Evolutionary conservation across 345 rosid species (phyloP).

Genomic region (Melaleuca alternifolia): DNA sequence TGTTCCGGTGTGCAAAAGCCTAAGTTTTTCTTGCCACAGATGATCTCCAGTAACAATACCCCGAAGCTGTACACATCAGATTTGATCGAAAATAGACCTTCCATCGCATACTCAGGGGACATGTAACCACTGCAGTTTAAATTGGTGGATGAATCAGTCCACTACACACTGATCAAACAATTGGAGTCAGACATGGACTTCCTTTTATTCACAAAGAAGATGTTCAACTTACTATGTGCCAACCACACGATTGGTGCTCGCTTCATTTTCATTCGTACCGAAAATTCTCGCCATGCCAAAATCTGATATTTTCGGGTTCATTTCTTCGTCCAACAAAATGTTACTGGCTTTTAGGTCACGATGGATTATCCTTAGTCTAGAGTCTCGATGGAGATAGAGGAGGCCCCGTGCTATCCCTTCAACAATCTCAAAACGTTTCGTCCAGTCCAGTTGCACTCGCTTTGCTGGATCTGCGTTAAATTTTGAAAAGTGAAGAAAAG

Average conservation of each 20-base stretch:
- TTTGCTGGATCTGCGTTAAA: constrained; percentile 9
- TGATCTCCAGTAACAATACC: constrained; percentile 52
- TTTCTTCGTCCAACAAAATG: constrained; percentile 9
- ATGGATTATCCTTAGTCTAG: constrained; percentile 18
- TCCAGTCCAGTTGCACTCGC: constrained; percentile 9
- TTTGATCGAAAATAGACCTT: constrained; percentile 59
- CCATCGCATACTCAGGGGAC: constrained; percentile 84
- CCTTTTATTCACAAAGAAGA: neutral
- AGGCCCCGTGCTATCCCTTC: constrained; percentile 22
- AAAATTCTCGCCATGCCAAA: constrained; percentile 28
- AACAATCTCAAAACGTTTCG: constrained; percentile 9
- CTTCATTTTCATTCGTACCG: neutral
- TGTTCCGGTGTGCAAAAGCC: constrained; percentile 30
- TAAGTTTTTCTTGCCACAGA: constrained; percentile 49
- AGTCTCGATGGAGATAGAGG: constrained; percentile 27
- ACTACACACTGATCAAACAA: neutral
- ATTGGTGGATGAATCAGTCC: neutral
- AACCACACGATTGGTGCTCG: constrained; percentile 10
- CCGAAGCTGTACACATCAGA: constrained; percentile 79
- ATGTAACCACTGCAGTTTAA: constrained; percentile 47
- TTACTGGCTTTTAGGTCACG: constrained; percentile 25
- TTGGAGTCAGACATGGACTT: neutral
- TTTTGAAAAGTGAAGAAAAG: neutral
- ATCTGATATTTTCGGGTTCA: constrained; percentile 30
- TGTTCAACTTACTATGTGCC: constrained; percentile 8